A percentile compares a stretch with the other conserved stretches of the same genome.
These are phyloP conservation scores for Leccinum rimulosum DNA, from an alignment of 768 basidiomycete species.

Conservation along the genomic window DNA sequence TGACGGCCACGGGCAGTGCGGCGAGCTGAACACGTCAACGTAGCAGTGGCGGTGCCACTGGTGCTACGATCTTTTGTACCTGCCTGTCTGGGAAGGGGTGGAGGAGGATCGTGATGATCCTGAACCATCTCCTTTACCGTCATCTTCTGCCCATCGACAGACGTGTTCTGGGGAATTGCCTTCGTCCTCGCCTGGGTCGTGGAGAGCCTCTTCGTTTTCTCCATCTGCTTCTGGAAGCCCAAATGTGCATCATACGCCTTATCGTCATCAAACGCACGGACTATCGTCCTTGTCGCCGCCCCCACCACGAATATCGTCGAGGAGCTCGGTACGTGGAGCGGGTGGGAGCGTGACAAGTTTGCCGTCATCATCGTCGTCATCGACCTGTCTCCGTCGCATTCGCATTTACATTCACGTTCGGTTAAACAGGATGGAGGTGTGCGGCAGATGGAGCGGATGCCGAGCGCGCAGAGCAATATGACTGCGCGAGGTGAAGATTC, in stretches of 20 bases:
- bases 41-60: not conserved
- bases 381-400: not conserved
- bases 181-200: slow-evolving; percentile 21
- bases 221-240: slow-evolving; percentile 36
- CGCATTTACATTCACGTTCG: not conserved
- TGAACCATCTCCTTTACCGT: slow-evolving; percentile 10
- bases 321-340: slow-evolving; percentile 13
- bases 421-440: slow-evolving; percentile 3
- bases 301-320: slow-evolving; percentile 23
- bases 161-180: slow-evolving; percentile 22
- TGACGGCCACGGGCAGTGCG: slow-evolving; percentile 17
- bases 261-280: not conserved
- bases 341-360: slow-evolving; percentile 4
- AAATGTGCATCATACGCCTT: slow-evolving; percentile 34
- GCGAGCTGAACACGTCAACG: not conserved
- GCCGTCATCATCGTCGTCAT: slow-evolving; percentile 1
- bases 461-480: slow-evolving; percentile 31
- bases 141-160: not conserved
- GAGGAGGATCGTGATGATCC: slow-evolving; percentile 11
- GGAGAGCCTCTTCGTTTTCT: slow-evolving; percentile 44
- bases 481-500: slow-evolving; percentile 18
- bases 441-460: slow-evolving; percentile 22
- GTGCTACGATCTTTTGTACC: slow-evolving; percentile 22
- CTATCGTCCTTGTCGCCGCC: slow-evolving; percentile 18
- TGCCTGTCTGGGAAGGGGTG: not conserved